Percentiles rank a stretch among this genome's conserved stretches.
Evolutionary conservation across 75 land plant species (phyloP).

Genomic region (Pseudotsuga menziesii): DNA sequence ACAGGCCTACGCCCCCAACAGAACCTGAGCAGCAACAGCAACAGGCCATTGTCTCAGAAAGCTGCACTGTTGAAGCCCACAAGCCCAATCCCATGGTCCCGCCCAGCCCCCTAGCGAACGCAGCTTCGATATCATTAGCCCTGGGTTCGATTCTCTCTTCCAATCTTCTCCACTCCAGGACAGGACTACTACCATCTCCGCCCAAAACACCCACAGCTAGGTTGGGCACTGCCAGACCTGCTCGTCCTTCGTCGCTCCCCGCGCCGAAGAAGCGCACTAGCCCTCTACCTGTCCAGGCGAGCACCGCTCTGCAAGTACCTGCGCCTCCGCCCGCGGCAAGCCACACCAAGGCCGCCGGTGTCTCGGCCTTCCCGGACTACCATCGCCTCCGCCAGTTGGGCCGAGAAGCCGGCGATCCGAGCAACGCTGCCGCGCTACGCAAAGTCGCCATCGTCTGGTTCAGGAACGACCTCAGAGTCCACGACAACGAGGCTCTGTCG

Average conservation of each 20-base stretch:
- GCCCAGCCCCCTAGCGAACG: neutral
- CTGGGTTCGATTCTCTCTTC: neutral
- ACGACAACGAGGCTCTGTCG: constrained; percentile 77
- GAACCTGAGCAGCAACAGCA: neutral
- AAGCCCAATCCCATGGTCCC: neutral
- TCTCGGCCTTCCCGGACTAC: constrained; percentile 49
- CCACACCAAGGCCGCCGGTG: constrained; percentile 20
- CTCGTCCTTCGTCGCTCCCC: constrained; percentile 11
- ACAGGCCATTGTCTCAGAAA: neutral
- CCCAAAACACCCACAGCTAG: neutral
- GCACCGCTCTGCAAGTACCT: constrained; percentile 15
- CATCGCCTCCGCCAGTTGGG: constrained; percentile 31
- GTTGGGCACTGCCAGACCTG: neutral
- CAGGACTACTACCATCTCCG: neutral
- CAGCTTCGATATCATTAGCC: constrained; percentile 3
- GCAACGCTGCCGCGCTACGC: constrained; percentile 49
- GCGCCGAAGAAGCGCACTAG: constrained; percentile 16
- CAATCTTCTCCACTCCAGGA: neutral
- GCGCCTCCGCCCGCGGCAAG: constrained; percentile 8
- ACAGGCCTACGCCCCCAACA: neutral
- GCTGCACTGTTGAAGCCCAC: neutral
- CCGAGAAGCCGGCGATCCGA: constrained; percentile 47
- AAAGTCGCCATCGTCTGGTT: constrained; percentile 81
- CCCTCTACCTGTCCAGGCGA: constrained; percentile 27
- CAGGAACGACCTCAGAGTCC: constrained; percentile 79